Evolutionary conservation across 176 grass and related monocot species (phyloP).

Genomic region (Carex pumila): DNA sequence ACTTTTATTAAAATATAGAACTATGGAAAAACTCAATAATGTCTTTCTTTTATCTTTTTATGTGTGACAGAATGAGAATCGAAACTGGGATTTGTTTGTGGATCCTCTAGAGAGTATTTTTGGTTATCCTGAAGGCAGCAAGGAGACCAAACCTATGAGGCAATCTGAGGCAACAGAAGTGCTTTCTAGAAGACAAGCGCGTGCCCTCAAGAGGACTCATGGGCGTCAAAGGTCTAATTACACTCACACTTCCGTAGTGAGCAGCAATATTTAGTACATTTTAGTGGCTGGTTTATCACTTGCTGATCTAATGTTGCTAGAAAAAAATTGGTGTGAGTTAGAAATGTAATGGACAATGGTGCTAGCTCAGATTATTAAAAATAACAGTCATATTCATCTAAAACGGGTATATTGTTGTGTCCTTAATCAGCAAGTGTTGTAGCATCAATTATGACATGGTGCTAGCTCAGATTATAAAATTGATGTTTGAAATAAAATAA

Average conservation of each 20-base stretch:
- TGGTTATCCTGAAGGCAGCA: constrained; percentile 26
- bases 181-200: constrained; percentile 24
- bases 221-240: constrained; percentile 13
- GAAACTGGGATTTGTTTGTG: constrained; percentile 39
- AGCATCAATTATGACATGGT: too few species aligned
- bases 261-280: neutral
- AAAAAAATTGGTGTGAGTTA: neutral
- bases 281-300: neutral
- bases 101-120: constrained; percentile 64
- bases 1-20: neutral
- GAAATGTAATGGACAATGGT: neutral
- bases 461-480: too few species aligned
- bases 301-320: neutral
- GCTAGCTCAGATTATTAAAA: too few species aligned
- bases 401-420: neutral
- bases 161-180: constrained; percentile 8
- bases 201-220: constrained; percentile 28
- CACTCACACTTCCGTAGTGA: neutral
- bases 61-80: constrained; percentile 17
- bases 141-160: constrained; percentile 21
- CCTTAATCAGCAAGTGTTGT: too few species aligned
- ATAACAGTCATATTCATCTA: neutral
- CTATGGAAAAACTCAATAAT: neutral
- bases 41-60: neutral
- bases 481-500: too few species aligned